phyloP scores from a whole-genome alignment of 1,284 basidiomycete species.

The Cerioporus squamosus region DNA sequence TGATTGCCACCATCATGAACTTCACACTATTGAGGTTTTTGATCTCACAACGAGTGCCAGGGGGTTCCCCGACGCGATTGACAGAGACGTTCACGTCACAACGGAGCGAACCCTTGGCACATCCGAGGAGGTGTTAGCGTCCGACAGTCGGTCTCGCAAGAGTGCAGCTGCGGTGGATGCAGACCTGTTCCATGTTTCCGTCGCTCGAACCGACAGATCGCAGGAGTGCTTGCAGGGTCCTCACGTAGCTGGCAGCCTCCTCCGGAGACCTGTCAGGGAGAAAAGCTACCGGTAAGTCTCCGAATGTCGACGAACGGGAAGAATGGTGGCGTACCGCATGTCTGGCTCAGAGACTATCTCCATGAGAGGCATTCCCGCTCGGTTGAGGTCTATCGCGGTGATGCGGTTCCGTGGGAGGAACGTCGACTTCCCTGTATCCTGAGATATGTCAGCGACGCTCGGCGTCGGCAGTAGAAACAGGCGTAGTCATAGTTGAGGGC shows the following conservation, averaged over 20 bases:
- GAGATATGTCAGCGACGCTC: constrained; percentile 1
- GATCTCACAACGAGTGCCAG: constrained; percentile 92
- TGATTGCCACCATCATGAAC: constrained; percentile 87
- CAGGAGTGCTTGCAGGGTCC: constrained; percentile 82
- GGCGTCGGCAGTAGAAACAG: too few relatives aligned
- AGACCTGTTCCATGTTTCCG: constrained; percentile 96
- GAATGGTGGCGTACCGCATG: constrained; percentile 61
- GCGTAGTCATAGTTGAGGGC: too few relatives aligned
- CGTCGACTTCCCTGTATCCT: constrained; percentile 96
- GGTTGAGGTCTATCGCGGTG: constrained; percentile 86
- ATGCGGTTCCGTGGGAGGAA: constrained; percentile 59
- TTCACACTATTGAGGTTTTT: constrained; percentile 96
- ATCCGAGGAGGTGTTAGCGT: background rate
- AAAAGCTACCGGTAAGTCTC: background rate
- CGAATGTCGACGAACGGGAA: background rate
- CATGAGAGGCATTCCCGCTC: constrained; percentile 90
- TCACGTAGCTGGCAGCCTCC: constrained; percentile 91
- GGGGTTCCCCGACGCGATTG: constrained; percentile 63
- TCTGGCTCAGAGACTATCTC: constrained; percentile 98
- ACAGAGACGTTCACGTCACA: constrained; percentile 98
- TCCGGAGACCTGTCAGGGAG: constrained; percentile 73
- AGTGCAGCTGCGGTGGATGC: background rate
- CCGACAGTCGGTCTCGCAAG: background rate
- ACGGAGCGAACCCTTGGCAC: constrained; percentile 81
- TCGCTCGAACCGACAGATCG: constrained; percentile 88